Evolutionary conservation across 768 basidiomycete genomes (phyloP), one percentile per base, ranked within the genome.

Genomic region (Pulveroboletus sp.): DNA sequence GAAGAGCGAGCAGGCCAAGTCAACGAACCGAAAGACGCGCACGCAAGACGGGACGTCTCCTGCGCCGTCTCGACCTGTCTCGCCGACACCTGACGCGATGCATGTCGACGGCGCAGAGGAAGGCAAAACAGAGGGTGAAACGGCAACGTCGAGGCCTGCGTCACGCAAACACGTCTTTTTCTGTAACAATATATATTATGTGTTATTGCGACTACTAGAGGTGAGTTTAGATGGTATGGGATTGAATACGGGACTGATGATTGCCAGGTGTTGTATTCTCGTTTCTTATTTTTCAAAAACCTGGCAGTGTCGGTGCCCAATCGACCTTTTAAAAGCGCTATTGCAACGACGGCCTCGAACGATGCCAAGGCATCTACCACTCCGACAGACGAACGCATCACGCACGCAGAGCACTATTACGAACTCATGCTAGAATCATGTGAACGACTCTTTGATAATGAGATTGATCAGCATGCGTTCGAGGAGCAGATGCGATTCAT

Each of bases 401-500:
- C 77, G 17, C 73, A 80, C 11, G 76, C 82, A 5, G 77, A 77
- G 24, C 82, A 88, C 56, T 90, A 82, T 58, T 97, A 97, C 58
- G 84, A 85, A 40, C 75, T 93, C 47, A 71, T 94, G 59, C 76
- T 99, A 14, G 88, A 87, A 50, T 83, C 88, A 4, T 91, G 90
- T 63, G 97, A 99, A 65, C 79, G 84, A 51, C 66, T 98, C 38
- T 97, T 97, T 56, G 94, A 94, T 61, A 89, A 87, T 55, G 91
- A 97, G 64, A 75, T 98, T 20, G 97, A 99, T 59, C 86, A 86
- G 55, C 71, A 75, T 36, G 78, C 75, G 5, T 98, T 94, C 63
- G 95, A 98, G 68, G 97, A 99, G 57, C 88, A 88, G 58, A 79
- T 95, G 74, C 77, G 95, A 36, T 78, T 77, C 47, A 84, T 93